Conservation (phyloP, 352 stramenopile species). For the Phytophthora fragariaefolia region DNA sequence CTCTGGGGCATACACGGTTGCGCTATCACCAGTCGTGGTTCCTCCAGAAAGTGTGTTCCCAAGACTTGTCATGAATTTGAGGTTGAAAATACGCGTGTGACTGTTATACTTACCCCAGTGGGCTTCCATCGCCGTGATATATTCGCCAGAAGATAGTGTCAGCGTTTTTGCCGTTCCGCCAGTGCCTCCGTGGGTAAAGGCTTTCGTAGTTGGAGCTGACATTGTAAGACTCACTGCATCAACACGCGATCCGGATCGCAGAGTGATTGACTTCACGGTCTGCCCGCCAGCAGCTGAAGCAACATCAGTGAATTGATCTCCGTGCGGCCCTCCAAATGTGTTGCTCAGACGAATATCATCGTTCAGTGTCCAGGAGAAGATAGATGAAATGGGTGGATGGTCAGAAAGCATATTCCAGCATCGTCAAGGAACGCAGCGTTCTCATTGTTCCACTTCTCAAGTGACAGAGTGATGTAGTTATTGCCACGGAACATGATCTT, state of each 20-base stretch:
- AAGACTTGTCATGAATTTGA: constrained; percentile 46
- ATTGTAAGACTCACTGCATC: constrained; percentile 48
- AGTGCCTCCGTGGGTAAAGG: constrained; percentile 45
- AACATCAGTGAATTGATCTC: constrained; percentile 47
- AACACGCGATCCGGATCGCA: constrained; percentile 39
- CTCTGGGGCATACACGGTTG: constrained; percentile 38
- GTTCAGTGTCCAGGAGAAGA: constrained; percentile 48
- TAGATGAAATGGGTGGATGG: constrained; percentile 50
- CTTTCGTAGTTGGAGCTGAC: constrained; percentile 29
- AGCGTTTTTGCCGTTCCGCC: constrained; percentile 44
- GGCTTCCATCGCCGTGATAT: constrained; percentile 48
- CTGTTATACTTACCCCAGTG: constrained; percentile 49
- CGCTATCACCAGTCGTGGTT: constrained; percentile 38
- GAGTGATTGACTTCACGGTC: constrained; percentile 42
- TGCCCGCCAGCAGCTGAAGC: constrained; percentile 27
- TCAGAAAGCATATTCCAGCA: constrained; percentile 46
- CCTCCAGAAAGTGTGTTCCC: constrained; percentile 38
- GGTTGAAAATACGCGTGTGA: constrained; percentile 55
- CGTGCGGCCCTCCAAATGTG: constrained; percentile 46
- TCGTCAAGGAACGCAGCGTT: constrained; percentile 49
- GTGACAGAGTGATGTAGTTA: constrained; percentile 48
- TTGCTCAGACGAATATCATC: constrained; percentile 44
- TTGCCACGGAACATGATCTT: constrained; percentile 63
- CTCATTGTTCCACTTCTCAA: constrained; percentile 49
- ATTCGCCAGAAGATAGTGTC: constrained; percentile 47